Base-by-base conservation (phyloP, 805 yeast species). In the Sungouiella thailandica region DNA sequence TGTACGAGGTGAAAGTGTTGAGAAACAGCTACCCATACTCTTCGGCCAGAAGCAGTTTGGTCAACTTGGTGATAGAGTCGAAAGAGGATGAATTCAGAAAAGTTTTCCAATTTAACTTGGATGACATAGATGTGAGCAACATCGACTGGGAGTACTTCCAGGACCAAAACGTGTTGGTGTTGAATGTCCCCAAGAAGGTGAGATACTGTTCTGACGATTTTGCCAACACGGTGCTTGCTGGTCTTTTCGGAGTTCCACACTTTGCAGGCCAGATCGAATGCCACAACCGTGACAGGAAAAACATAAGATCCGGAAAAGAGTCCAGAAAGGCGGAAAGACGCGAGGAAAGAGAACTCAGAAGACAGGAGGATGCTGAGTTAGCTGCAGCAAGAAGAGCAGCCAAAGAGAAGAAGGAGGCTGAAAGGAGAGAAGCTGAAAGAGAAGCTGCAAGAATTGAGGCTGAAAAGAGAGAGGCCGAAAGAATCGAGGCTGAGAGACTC, bases 91-190 rank as follows among this genome's bases (percentile, higher is more conserved):
- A 54, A 14, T 64, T 64, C 43, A 53, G 46, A 29, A 55, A 56
- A 35, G 50, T 50, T 4, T 55, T 58, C 38, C 57, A 57, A 30
- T 62, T 65, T 31, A 51, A 47, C 35, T 37, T 53, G 17, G 42
- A 51, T 17, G 58, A 57, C 32, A 52, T 64, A 17, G 61, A 60
- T 16, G 44, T 61, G 17, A 36, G 48, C 7, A 42, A 50, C n/a
- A 59, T 64, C 22, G 55, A 57, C 40, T 62, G 65, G 59, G 58
- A 61, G 36, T 53, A 57, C 47, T 54, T 42, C 36, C 40, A 42
- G 28, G 32, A 46, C 15, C 55, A 55, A 22, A 60, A 58, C 30
- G 53, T 58, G 10, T 57, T 63, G 44, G 60, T 58, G 7, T 55
- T 63, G 41, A 62, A 50, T 29, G 54, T 63, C 19, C 68, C 68